These are phyloP conservation scores for Neophaeococcomyces aloes DNA, from an alignment of 2,329 filamentous ascomycete genomes.

Conservation along the genomic window DNA sequence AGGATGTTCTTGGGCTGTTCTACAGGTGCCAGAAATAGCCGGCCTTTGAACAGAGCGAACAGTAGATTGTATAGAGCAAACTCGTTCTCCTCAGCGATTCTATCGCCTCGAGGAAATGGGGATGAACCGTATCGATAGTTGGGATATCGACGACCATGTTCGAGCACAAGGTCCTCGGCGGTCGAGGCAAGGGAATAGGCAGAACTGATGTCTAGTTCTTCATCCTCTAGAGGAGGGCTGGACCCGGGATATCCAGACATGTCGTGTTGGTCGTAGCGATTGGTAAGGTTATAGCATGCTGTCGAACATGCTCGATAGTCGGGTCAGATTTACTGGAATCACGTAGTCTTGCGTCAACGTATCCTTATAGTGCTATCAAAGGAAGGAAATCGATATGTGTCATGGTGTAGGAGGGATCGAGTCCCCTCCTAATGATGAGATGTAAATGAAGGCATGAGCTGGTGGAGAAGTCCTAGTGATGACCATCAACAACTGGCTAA, in stretches of 20 bases:
- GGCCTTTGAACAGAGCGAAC: conserved; percentile 14
- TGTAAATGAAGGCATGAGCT: no score
- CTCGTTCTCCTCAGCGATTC: conserved; percentile 18
- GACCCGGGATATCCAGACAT: conserved; percentile 17
- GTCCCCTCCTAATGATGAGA: no score
- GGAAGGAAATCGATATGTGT: no score
- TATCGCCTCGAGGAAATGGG: conserved; percentile 22
- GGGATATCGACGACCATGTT: conserved; percentile 29
- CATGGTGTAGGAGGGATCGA: no score
- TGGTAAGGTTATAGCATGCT: no score
- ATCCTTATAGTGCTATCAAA: no score
- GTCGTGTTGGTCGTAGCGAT: not conserved
- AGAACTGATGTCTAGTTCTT: conserved; percentile 12
- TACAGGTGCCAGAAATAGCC: conserved; percentile 17
- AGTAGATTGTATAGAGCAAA: conserved; percentile 14
- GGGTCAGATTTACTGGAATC: no score
- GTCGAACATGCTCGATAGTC: no score
- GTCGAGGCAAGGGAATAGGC: conserved; percentile 23
- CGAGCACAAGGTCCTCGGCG: conserved; percentile 23
- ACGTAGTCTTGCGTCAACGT: no score
- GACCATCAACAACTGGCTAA: no score
- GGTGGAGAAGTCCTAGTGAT: no score
- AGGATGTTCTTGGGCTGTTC: conserved; percentile 19
- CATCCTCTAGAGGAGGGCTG: conserved; percentile 9
- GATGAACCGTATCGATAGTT: conserved; percentile 22